These are phyloP conservation scores for Biscutella laevigata DNA, from an alignment of 441 rosid genomes.

Conservation along the genomic window DNA sequence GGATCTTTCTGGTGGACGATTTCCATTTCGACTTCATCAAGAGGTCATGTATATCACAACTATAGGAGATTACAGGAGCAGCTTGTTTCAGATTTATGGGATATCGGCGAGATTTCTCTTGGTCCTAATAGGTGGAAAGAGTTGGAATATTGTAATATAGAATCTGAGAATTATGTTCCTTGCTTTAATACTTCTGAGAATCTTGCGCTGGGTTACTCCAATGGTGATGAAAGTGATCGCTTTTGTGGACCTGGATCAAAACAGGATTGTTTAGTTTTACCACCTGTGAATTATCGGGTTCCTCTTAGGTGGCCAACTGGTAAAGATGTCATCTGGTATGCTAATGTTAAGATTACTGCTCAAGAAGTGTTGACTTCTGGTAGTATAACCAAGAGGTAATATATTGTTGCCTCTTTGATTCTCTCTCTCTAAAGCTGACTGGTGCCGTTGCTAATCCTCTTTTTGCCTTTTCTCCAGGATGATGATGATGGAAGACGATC, in stretches of 20 bases:
- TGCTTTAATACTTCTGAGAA: conserved; percentile 73
- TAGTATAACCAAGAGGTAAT: conserved; percentile 83
- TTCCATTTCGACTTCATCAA: conserved; percentile 60
- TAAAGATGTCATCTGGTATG: conserved; percentile 83
- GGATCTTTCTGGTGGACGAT: conserved; percentile 97
- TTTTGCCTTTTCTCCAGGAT: conserved; percentile 43
- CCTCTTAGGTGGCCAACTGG: conserved; percentile 99
- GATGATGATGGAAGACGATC: conserved; percentile 98
- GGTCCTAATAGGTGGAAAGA: conserved; percentile 76
- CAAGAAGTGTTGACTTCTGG: conserved; percentile 93
- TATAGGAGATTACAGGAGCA: conserved; percentile 90
- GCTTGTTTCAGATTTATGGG: conserved; percentile 80
- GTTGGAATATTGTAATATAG: conserved; percentile 59
- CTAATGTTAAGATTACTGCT: conserved; percentile 88
- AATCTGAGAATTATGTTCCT: conserved; percentile 67
- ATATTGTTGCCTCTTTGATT: conserved; percentile 2
- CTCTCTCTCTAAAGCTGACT: neutral
- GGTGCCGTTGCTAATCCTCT: neutral
- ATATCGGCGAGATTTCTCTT: conserved; percentile 81
- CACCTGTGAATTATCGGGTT: conserved; percentile 66
- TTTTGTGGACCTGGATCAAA: conserved; percentile 47
- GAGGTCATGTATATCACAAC: conserved; percentile 65
- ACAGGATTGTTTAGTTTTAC: conserved; percentile 58
- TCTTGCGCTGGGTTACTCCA: conserved; percentile 44
- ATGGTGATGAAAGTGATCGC: conserved; percentile 55